These are phyloP conservation scores for Schwanniomyces polymorphus DNA, from an alignment of 805 yeast genomes.

Conservation along the genomic window DNA sequence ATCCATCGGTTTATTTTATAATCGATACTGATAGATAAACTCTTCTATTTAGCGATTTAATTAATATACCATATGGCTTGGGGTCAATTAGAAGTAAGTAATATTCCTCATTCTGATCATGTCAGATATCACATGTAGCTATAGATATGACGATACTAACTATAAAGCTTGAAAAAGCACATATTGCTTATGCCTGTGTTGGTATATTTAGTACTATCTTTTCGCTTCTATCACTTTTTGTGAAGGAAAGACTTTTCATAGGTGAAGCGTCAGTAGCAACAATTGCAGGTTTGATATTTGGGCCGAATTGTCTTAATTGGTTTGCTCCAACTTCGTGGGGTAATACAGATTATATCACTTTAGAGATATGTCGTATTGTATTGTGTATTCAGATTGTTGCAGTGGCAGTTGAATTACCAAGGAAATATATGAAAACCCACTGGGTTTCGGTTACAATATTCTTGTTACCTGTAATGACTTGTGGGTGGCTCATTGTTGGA, in stretches of 20 bases:
- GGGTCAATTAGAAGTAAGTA: constrained; percentile 36
- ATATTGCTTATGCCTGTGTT: constrained; percentile 82
- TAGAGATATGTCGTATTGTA: constrained; percentile 81
- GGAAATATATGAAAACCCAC: constrained; percentile 82
- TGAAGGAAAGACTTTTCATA: constrained; percentile 79
- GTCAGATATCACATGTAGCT: neutral
- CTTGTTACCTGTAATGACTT: constrained; percentile 84
- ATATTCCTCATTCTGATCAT: neutral
- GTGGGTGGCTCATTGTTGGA: constrained; percentile 85
- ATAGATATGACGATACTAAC: constrained; percentile 1
- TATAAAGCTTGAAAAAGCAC: constrained; percentile 57
- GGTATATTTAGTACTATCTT: constrained; percentile 82
- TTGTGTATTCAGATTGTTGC: constrained; percentile 89
- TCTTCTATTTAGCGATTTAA: neutral
- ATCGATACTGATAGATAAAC: neutral
- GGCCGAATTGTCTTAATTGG: constrained; percentile 86
- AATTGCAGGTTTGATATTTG: constrained; percentile 80
- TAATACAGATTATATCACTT: constrained; percentile 74
- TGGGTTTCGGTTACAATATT: constrained; percentile 75
- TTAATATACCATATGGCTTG: constrained; percentile 19
- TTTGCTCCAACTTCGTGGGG: constrained; percentile 86
- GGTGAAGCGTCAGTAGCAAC: constrained; percentile 94
- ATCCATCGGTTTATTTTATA: neutral
- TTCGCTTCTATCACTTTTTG: constrained; percentile 75
- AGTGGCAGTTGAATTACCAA: constrained; percentile 90